Evolutionary conservation across 345 rosid genomes (phyloP).

Genomic region (Punica granatum): DNA sequence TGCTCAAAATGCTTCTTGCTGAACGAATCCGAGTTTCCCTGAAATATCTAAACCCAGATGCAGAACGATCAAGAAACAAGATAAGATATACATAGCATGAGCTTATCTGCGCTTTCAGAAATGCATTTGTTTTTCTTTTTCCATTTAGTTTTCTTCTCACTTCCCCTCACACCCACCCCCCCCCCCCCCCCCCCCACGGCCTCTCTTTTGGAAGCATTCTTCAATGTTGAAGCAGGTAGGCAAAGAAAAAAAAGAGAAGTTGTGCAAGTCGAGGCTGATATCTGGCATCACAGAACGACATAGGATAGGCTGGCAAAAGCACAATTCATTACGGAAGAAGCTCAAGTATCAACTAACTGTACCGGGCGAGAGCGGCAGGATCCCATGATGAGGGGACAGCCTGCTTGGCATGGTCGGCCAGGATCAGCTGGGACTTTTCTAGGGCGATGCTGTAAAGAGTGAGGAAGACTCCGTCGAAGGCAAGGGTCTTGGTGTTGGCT

Average conservation of each 20-base stretch:
- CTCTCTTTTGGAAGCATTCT: no score
- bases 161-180: no score
- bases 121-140: neutral
- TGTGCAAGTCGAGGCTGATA: neutral
- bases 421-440: slow-evolving; percentile 37
- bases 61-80: neutral
- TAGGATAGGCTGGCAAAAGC: no score
- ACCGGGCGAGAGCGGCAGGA: slow-evolving; percentile 41
- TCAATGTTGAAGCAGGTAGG: neutral
- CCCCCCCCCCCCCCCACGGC: no score
- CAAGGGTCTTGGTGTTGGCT: slow-evolving; percentile 44
- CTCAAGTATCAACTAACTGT: neutral
- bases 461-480: slow-evolving; percentile 45
- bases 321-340: neutral
- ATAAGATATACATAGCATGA: no score
- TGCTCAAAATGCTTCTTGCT: no score
- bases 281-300: neutral
- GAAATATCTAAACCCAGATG: neutral
- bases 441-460: slow-evolving; percentile 39
- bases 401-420: slow-evolving; percentile 35
- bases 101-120: no score
- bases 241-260: neutral
- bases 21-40: no score
- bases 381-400: slow-evolving; percentile 45
- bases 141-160: no score